Evolutionary conservation across 139 green algal genomes (phyloP).

Genomic region (Tetradesmus obliquus): DNA sequence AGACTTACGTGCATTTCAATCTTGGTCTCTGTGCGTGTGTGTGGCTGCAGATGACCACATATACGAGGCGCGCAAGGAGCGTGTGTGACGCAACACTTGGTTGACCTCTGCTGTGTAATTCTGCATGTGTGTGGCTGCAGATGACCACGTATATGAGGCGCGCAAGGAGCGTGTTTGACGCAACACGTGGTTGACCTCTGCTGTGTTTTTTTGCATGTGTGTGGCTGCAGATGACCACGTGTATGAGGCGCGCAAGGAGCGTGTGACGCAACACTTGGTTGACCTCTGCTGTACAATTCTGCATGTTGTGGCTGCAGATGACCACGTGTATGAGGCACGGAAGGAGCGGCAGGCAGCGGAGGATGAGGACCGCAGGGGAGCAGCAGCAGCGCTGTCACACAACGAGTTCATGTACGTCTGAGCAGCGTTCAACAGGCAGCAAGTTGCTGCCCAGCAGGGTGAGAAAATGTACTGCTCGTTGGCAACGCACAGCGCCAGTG

Average conservation of each 20-base stretch:
- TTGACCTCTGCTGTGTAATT: too few relatives aligned
- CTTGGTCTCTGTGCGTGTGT: neutral
- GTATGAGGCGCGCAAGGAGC: neutral
- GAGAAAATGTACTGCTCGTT: neutral
- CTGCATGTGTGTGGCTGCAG: neutral
- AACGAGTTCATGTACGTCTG: constrained; percentile 84
- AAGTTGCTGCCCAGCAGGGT: neutral
- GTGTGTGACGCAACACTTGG: too few relatives aligned
- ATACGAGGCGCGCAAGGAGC: neutral
- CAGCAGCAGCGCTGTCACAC: constrained; percentile 75
- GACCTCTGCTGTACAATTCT: neutral
- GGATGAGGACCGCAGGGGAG: constrained; percentile 67
- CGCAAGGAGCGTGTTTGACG: neutral
- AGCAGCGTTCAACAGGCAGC: neutral
- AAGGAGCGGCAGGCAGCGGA: constrained; percentile 78
- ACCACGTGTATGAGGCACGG: constrained; percentile 76
- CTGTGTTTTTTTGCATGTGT: neutral
- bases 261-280: neutral
- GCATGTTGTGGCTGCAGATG: constrained; percentile 72
- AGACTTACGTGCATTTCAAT: neutral
- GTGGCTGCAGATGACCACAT: neutral
- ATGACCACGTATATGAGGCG: neutral
- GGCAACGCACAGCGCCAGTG: too few relatives aligned
- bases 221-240: neutral
- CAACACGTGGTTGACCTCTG: too few relatives aligned